Conservation (phyloP, 805 yeast genomes). For the Yamadazyma insecticola region DNA sequence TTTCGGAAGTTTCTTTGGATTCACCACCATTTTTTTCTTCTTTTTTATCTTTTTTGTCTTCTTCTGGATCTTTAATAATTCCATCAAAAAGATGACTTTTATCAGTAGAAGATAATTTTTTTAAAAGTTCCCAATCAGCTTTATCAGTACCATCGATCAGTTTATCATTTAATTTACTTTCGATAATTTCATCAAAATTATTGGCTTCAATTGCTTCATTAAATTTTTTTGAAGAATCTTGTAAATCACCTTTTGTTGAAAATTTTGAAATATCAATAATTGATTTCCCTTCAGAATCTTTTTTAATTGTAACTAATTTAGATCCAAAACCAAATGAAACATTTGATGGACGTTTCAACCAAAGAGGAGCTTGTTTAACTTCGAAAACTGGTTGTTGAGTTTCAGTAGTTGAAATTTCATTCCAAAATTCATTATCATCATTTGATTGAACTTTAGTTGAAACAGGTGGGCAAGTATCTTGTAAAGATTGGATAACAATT, state of each 20-base stretch:
- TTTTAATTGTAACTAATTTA: conserved; percentile 58
- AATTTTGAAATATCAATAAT: conserved; percentile 41
- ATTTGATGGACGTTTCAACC: conserved; percentile 73
- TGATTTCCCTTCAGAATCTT: conserved; percentile 38
- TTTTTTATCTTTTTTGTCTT: conserved; percentile 6
- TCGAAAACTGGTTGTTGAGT: conserved; percentile 70
- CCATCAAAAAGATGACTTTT: conserved; percentile 43
- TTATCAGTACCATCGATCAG: conserved; percentile 28
- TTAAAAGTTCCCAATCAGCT: conserved; percentile 64
- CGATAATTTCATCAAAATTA: conserved; percentile 52
- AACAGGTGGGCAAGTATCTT: conserved; percentile 69
- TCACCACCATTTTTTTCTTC: conserved; percentile 3
- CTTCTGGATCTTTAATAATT: conserved; percentile 15
- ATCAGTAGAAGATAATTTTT: conserved; percentile 47
- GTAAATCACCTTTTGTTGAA: conserved; percentile 29
- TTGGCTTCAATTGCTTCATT: conserved; percentile 53
- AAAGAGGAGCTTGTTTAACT: conserved; percentile 77
- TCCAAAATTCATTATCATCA: conserved; percentile 83
- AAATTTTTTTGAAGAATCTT: conserved; percentile 37
- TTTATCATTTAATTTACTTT: conserved; percentile 45
- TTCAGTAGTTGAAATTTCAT: conserved; percentile 60
- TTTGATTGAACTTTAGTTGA: conserved; percentile 35
- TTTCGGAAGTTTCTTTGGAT: conserved; percentile 4
- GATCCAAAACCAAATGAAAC: conserved; percentile 95
- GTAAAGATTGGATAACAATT: conserved; percentile 76